phyloP scores from a whole-genome alignment of 2,329 filamentous ascomycete genomes.

The Nigrospora osmanthi region DNA sequence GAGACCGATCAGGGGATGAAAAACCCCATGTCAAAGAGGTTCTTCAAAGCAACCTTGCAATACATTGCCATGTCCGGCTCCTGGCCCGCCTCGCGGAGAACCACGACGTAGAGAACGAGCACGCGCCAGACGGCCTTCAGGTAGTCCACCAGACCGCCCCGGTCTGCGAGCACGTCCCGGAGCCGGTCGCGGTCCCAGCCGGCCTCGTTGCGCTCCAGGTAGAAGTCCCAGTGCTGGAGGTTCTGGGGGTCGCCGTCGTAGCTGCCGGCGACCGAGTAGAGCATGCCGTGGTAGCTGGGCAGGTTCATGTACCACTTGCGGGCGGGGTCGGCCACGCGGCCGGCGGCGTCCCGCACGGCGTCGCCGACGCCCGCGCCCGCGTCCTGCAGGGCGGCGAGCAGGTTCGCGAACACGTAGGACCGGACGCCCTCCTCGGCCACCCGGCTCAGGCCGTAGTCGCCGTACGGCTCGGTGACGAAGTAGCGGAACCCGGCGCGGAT shows the following conservation, averaged over 20 bases:
- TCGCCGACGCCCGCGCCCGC: neutral
- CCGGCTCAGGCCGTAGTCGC: neutral
- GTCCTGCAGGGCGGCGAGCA: neutral
- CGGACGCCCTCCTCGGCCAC: neutral
- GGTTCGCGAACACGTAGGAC: neutral
- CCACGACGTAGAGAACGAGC: neutral
- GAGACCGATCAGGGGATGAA: neutral
- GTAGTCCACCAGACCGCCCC: neutral
- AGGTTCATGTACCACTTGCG: neutral
- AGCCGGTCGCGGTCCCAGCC: neutral
- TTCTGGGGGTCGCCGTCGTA: neutral
- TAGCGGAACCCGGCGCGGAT: neutral
- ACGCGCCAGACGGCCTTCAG: neutral
- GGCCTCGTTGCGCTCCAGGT: neutral
- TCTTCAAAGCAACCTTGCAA: neutral
- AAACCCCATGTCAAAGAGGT: neutral
- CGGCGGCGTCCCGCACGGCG: neutral
- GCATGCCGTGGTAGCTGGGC: neutral
- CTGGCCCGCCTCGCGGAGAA: neutral
- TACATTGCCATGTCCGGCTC: neutral
- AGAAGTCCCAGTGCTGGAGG: neutral
- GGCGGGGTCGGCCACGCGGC: neutral
- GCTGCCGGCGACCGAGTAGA: neutral
- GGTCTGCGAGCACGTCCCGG: neutral
- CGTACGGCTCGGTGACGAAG: neutral